These are phyloP conservation scores for Acanthamoeba culbertsoni DNA, from an alignment of 208 protist species.

Conservation along the genomic window DNA sequence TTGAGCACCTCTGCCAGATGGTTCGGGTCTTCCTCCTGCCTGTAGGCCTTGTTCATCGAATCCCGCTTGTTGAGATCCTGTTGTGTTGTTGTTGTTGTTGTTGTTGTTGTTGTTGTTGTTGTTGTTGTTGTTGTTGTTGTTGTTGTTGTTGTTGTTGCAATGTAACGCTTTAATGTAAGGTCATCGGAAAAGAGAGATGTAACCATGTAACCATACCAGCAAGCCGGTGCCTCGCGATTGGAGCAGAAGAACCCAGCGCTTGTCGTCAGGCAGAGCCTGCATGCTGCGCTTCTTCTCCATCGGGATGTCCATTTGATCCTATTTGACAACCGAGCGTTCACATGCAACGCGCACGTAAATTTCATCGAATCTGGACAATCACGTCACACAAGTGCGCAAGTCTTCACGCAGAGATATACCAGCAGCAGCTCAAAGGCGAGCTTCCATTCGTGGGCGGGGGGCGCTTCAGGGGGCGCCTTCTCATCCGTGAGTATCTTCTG, in stretches of 20 bases:
- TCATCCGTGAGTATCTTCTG: slow-evolving; percentile 44
- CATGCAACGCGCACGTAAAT: too few species aligned
- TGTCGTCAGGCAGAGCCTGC: slow-evolving; percentile 15
- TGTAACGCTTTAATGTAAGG: too few species aligned
- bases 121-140: too few species aligned
- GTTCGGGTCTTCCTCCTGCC: slow-evolving; percentile 32
- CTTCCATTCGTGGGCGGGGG: slow-evolving; percentile 32
- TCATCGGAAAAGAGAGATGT: neutral
- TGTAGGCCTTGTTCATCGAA: slow-evolving; percentile 6
- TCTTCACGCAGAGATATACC: neutral
- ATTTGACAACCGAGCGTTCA: neutral
- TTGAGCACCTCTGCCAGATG: slow-evolving; percentile 12
- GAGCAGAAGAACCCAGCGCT: slow-evolving; percentile 39
- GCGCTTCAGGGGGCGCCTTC: neutral
- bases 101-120: too few species aligned
- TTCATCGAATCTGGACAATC: too few species aligned
- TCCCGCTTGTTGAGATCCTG: slow-evolving; percentile 37
- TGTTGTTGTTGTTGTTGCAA: too few species aligned
- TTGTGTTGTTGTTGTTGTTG: too few species aligned
- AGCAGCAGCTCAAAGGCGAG: slow-evolving; percentile 54
- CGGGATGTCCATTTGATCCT: slow-evolving; percentile 59
- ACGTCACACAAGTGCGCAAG: neutral
- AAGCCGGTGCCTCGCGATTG: slow-evolving; percentile 32
- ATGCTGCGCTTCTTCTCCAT: slow-evolving; percentile 47
- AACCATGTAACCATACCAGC: neutral